Evolutionary conservation across 345 rosid genomes (phyloP).

Genomic region (Limnanthes douglasii): DNA sequence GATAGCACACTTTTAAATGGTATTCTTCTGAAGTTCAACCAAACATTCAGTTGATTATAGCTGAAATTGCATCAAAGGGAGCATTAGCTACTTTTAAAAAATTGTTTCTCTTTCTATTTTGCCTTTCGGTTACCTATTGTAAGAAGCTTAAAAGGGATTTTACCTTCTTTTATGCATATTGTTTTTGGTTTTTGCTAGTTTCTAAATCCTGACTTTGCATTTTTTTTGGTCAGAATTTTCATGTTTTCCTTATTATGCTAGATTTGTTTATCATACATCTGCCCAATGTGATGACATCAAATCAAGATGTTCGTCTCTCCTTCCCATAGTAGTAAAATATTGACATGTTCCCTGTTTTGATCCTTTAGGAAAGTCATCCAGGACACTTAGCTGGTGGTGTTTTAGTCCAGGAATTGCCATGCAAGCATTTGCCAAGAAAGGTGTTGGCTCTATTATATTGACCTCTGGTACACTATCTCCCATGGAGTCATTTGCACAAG

Average conservation of each 20-base stretch:
- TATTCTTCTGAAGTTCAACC: no score
- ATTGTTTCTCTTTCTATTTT: no score
- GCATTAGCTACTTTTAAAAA: no score
- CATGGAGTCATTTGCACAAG: slow-evolving; percentile 83
- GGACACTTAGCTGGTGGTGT: slow-evolving; percentile 98
- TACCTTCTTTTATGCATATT: no score
- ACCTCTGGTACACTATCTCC: slow-evolving; percentile 99
- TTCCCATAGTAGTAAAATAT: background rate
- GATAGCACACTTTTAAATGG: no score
- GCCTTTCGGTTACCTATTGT: no score
- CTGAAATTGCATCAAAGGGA: no score
- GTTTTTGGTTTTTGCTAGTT: no score
- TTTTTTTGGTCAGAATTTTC: no score
- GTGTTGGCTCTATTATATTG: slow-evolving; percentile 75
- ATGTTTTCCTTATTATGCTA: slow-evolving; percentile 1
- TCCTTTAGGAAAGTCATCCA: slow-evolving; percentile 61
- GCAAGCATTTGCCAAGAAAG: slow-evolving; percentile 60
- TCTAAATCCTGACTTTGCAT: background rate
- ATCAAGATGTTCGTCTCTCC: background rate
- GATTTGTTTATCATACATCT: background rate
- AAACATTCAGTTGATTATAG: no score
- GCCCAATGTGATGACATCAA: background rate
- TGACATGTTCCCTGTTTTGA: background rate
- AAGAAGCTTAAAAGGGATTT: no score
- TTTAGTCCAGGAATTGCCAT: slow-evolving; percentile 95